Percentiles rank a stretch among this genome's conserved stretches.
phyloP scores from a whole-genome alignment of 441 rosid species.

The Populus hybrid region DNA sequence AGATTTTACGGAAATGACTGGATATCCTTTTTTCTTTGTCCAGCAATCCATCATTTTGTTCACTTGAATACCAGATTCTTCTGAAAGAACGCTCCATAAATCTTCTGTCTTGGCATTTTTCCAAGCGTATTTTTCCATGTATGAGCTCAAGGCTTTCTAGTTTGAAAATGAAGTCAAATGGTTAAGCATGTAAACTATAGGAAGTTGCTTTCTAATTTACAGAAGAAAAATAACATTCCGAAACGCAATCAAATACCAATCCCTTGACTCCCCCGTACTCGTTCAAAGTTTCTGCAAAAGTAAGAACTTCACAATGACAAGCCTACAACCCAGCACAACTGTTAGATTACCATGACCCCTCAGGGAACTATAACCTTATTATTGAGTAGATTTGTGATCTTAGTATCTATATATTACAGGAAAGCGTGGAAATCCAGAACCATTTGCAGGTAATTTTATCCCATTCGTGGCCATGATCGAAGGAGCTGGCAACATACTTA shows the following conservation, averaged over 20 bases:
- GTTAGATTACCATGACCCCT: too few relatives aligned
- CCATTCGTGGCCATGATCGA: too few relatives aligned
- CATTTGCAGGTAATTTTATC: too few relatives aligned
- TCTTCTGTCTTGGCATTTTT: conserved; percentile 40
- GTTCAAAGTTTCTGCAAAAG: too few relatives aligned
- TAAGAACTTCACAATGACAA: too few relatives aligned
- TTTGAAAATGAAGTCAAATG: neutral
- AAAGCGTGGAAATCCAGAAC: too few relatives aligned
- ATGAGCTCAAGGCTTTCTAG: conserved; percentile 33
- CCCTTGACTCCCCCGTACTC: too few relatives aligned
- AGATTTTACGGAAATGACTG: conserved; percentile 29
- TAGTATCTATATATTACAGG: too few relatives aligned
- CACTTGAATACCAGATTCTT: conserved; percentile 30
- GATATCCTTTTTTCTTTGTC: conserved; percentile 45
- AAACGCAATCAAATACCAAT: neutral
- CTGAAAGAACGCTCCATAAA: conserved; percentile 33
- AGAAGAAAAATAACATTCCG: neutral
- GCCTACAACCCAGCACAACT: too few relatives aligned
- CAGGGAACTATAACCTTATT: too few relatives aligned
- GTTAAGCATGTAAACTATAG: neutral
- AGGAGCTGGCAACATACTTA: too few relatives aligned
- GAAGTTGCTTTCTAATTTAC: neutral
- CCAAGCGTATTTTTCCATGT: conserved; percentile 36
- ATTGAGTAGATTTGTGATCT: too few relatives aligned
- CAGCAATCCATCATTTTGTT: conserved; percentile 35